These are phyloP conservation scores for Ganoderma sinense DNA, from an alignment of 1,284 basidiomycete genomes.

Conservation along the genomic window DNA sequence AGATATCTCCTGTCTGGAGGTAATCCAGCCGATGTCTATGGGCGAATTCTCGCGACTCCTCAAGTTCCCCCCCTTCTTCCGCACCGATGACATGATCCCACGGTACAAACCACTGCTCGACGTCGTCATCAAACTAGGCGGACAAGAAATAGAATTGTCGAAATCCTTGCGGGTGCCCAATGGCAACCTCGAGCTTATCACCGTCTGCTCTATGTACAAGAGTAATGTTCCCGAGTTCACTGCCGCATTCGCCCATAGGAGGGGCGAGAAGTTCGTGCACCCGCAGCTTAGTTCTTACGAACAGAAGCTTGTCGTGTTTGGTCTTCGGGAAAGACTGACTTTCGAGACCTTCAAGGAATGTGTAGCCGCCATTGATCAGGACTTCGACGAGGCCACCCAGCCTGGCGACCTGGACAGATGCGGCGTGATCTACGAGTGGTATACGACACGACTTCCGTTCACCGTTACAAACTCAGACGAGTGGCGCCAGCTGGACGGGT, in stretches of 20 bases:
- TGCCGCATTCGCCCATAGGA: slow-evolving; percentile 12
- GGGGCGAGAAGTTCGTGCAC: slow-evolving; percentile 15
- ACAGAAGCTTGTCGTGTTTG: slow-evolving; percentile 7
- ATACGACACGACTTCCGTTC: slow-evolving; percentile 43
- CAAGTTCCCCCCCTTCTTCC: slow-evolving; percentile 1
- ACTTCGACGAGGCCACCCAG: slow-evolving; percentile 1
- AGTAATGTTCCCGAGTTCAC: slow-evolving; percentile 9
- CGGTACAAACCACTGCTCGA: slow-evolving; percentile 3
- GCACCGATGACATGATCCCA: neutral
- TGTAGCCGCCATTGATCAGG: slow-evolving; percentile 11
- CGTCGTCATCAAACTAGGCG: neutral
- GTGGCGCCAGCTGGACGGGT: slow-evolving; percentile 43
- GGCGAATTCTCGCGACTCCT: neutral
- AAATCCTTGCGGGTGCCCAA: slow-evolving; percentile 4
- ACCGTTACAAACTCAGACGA: slow-evolving; percentile 35
- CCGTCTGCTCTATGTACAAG: neutral
- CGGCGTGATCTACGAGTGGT: slow-evolving; percentile 42
- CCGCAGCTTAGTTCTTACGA: slow-evolving; percentile 15
- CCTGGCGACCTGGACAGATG: slow-evolving; percentile 33
- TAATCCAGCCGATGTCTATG: neutral
- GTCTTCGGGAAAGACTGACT: slow-evolving; percentile 12
- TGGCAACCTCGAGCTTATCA: neutral
- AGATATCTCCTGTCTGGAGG: neutral
- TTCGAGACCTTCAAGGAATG: slow-evolving; percentile 24
- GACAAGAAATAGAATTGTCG: neutral